Percentiles rank a stretch among this genome's conserved stretches.
Evolutionary conservation across 1,284 basidiomycete species (phyloP).

Genomic region (Papiliotrema nemorosa): DNA sequence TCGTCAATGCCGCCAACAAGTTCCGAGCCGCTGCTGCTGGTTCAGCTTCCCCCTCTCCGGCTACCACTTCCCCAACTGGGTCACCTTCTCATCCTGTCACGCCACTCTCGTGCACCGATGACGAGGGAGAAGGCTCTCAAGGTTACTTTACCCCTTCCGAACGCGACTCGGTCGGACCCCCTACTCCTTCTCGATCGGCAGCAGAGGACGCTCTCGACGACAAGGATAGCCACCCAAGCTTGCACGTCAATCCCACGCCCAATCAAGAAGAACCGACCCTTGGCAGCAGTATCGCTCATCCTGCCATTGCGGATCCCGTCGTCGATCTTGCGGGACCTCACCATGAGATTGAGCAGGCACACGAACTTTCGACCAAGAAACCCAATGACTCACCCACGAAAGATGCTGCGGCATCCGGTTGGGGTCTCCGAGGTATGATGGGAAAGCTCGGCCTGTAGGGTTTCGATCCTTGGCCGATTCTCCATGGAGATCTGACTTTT

Average conservation of each 20-base stretch:
- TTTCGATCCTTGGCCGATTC: neutral
- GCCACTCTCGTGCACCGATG: slow-evolving; percentile 4
- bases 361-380: too few species aligned
- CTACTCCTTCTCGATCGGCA: neutral
- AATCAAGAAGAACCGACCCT: too few species aligned
- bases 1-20: slow-evolving; percentile 4
- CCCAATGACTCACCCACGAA: neutral
- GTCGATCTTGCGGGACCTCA: too few species aligned
- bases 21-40: slow-evolving; percentile 18
- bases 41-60: slow-evolving; percentile 5
- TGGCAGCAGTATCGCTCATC: too few species aligned
- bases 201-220: neutral
- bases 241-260: too few species aligned
- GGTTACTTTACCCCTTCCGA: slow-evolving; percentile 7
- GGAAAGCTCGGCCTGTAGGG: slow-evolving; percentile 8
- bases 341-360: too few species aligned
- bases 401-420: neutral
- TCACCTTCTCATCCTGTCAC: neutral
- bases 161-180: neutral
- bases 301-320: too few species aligned
- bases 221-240: too few species aligned
- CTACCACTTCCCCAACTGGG: neutral
- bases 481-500: neutral
- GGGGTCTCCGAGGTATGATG: slow-evolving; percentile 16
- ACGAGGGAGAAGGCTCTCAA: neutral